phyloP scores from a whole-genome alignment of 148 eudicot genomes.

The Fagopyrum homotropicum region DNA sequence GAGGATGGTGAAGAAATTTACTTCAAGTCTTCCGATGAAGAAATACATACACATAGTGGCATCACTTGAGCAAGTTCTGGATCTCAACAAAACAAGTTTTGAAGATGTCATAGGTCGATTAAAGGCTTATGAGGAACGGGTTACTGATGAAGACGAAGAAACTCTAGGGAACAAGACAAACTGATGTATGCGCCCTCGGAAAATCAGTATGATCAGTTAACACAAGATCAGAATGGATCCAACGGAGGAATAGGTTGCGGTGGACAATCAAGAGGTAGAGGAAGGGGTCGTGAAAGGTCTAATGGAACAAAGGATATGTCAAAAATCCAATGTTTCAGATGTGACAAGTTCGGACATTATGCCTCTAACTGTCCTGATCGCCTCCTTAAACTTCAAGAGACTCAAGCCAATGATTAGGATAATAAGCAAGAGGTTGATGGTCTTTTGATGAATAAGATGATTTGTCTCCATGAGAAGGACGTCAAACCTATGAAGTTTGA shows the following conservation, averaged over 20 bases:
- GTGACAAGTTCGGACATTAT: conserved; percentile 5
- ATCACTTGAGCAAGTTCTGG: neutral
- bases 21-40: neutral
- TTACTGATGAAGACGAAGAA: neutral
- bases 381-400: neutral
- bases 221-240: neutral
- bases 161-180: neutral
- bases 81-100: neutral
- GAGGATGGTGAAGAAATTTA: neutral
- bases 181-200: neutral
- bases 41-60: neutral
- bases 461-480: neutral
- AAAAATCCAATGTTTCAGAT: neutral
- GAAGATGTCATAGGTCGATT: neutral
- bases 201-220: neutral
- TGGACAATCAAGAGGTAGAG: conserved; percentile 4
- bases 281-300: neutral
- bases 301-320: conserved; percentile 5
- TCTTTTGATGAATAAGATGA: conserved; percentile 4
- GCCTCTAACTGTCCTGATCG: conserved; percentile 1
- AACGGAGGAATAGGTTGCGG: neutral
- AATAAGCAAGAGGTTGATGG: neutral
- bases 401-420: neutral
- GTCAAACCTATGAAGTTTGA: neutral
- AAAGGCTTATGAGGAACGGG: neutral